These are phyloP conservation scores for Boletus rex-veris DNA, from an alignment of 768 basidiomycete genomes.

Conservation along the genomic window DNA sequence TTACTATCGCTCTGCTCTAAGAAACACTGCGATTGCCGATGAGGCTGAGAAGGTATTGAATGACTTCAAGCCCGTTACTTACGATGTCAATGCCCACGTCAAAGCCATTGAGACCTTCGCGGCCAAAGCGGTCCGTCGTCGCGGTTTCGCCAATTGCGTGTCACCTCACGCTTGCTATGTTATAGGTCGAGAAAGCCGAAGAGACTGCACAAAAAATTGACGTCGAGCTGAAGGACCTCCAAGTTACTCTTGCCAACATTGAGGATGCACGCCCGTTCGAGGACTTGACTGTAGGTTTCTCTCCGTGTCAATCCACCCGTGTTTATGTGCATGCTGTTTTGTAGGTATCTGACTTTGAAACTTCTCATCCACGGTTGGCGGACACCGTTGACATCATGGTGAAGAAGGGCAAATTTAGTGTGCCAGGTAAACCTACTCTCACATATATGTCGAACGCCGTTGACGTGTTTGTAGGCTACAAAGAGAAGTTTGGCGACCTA, in stretches of 20 bases:
- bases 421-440: conserved; percentile 62
- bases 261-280: conserved; percentile 97
- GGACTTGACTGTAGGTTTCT: conserved; percentile 79
- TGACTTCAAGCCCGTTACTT: conserved; percentile 91
- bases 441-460: neutral
- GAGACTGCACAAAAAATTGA: conserved; percentile 90
- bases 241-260: conserved; percentile 93
- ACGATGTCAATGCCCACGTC: conserved; percentile 84
- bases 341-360: conserved; percentile 84
- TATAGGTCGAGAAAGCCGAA: conserved; percentile 81
- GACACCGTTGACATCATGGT: conserved; percentile 94
- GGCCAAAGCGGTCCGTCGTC: conserved; percentile 79
- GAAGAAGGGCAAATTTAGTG: conserved; percentile 97
- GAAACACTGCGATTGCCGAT: conserved; percentile 89
- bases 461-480: conserved; percentile 55
- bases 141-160: neutral
- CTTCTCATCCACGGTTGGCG: conserved; percentile 88
- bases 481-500: conserved; percentile 96
- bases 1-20: conserved; percentile 87
- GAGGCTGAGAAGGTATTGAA: conserved; percentile 88
- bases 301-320: neutral
- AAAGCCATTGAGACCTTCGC: conserved; percentile 98
- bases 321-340: neutral
- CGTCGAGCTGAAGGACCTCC: conserved; percentile 84
- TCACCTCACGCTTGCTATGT: neutral